Evolutionary conservation across 2,329 filamentous ascomycete species (phyloP).

Genomic region (Colletotrichum siamense): DNA sequence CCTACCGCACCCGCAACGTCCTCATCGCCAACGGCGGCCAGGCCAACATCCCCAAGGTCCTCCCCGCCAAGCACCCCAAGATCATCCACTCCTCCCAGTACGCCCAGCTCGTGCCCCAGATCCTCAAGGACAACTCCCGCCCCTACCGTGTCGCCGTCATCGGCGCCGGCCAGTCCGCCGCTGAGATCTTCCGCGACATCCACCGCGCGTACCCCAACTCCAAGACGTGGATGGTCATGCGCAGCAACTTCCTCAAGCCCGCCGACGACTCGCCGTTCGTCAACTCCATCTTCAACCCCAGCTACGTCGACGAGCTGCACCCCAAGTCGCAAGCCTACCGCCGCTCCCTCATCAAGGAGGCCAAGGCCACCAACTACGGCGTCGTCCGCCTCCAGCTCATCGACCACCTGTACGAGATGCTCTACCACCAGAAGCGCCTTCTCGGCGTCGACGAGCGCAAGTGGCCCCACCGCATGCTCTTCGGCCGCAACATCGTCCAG

Average conservation of each 20-base stretch:
- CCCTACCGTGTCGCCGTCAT: slow-evolving; percentile 82
- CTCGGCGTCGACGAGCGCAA: slow-evolving; percentile 70
- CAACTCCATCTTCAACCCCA: slow-evolving; percentile 92
- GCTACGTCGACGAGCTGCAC: slow-evolving; percentile 80
- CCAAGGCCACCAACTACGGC: slow-evolving; percentile 90
- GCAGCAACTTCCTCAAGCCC: slow-evolving; percentile 81
- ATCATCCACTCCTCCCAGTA: slow-evolving; percentile 93
- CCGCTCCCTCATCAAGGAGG: slow-evolving; percentile 64
- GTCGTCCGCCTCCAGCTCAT: slow-evolving; percentile 92
- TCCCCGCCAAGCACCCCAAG: slow-evolving; percentile 72
- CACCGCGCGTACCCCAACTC: slow-evolving; percentile 83
- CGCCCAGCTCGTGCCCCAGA: slow-evolving; percentile 64
- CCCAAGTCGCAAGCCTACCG: slow-evolving; percentile 69
- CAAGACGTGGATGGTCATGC: slow-evolving; percentile 79
- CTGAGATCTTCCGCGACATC: slow-evolving; percentile 93
- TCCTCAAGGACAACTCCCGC: slow-evolving; percentile 60
- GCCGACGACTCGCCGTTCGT: slow-evolving; percentile 98
- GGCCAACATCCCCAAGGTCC: slow-evolving; percentile 72
- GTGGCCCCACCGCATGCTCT: slow-evolving; percentile 85
- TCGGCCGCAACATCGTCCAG: slow-evolving; percentile 68
- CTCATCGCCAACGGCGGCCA: slow-evolving; percentile 63
- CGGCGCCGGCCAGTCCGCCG: slow-evolving; percentile 89
- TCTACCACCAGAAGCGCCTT: slow-evolving; percentile 84
- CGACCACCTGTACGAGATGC: slow-evolving; percentile 83
- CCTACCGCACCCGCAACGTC: slow-evolving; percentile 69